Evolutionary conservation across 768 basidiomycete species (phyloP), one percentile per base, ranked within the genome.

Genomic region (Ramaria sp.): DNA sequence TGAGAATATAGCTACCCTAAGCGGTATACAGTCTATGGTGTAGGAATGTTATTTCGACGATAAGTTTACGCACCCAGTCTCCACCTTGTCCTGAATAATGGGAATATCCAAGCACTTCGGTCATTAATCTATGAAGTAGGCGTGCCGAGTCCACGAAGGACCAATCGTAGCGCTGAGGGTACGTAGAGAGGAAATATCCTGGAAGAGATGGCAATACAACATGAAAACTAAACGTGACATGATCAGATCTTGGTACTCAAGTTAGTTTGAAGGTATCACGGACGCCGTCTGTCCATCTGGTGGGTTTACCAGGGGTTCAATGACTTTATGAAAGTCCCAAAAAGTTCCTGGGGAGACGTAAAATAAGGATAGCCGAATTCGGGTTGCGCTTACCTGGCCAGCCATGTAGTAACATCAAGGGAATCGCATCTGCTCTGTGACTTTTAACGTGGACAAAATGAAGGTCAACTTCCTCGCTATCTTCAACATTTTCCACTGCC

Each of bases 321-420:
- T 56, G 20, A 60, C 57, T 51, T 60, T 60, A 39, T 56, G 54
- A 24, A 60, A 60, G 54, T 60, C 59, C 50, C 51, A 60, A 48
- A 60, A 60, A 3, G 56, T 59, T 3, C 58, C 58, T 59, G 36
- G 10, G 22, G 27, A 28, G 20, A 36, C 27, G 24, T 18, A 8
- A 47, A 24, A 37, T 32, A 32, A 6, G 8, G 20, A 41, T 22
- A 18, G 39, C 20, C 25, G 25, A 47, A 47, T 24, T 6, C 20
- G 2, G 24, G 20, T 4, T 9, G 22, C 1, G 30, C 41, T 16
- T 52, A 59, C 58, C 58, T 5, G 58, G 58, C 58, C 58, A 59
- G 12, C 58, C 58, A 30, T 59, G 58, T 8, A 59, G 34, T n/a
- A 59, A 47, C 15, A 59, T 25, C 32, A 59, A 34, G 15, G 58